Percentiles rank a stretch among this genome's conserved stretches.
Evolutionary conservation across 345 rosid species (phyloP).

Genomic region (Cardamine chenopodiifolia): DNA sequence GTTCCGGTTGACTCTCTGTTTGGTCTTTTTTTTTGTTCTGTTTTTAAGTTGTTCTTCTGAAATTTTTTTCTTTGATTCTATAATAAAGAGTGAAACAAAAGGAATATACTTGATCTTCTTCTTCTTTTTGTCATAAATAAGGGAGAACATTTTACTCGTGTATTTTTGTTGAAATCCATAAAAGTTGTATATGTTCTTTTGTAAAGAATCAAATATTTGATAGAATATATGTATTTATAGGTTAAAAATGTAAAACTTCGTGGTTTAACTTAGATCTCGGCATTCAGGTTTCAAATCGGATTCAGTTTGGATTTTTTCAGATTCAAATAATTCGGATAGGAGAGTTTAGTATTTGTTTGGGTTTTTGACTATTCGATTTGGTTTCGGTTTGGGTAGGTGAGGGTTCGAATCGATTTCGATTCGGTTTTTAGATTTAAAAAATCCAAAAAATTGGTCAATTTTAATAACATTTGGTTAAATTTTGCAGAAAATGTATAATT

Average conservation of each 20-base stretch:
- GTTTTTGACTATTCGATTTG: neutral
- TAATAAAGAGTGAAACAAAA: neutral
- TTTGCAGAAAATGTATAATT: neutral
- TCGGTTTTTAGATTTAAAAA: neutral
- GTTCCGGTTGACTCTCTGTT: too few species aligned
- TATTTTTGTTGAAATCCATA: too few species aligned
- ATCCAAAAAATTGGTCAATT: too few species aligned
- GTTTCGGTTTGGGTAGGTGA: neutral
- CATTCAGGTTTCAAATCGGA: neutral
- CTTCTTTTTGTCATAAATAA: too few species aligned
- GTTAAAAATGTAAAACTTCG: too few species aligned
- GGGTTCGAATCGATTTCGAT: neutral
- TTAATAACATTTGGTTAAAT: neutral
- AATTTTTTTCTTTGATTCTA: neutral
- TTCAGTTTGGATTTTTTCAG: neutral
- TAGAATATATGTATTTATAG: too few species aligned
- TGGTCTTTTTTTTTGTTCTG: too few species aligned
- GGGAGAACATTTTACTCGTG: too few species aligned
- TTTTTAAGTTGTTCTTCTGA: too few species aligned
- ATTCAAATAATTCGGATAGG: neutral
- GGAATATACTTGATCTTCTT: neutral
- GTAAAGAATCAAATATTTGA: too few species aligned
- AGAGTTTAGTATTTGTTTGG: neutral
- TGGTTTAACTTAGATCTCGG: too few species aligned
- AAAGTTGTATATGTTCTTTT: too few species aligned